phyloP scores from a whole-genome alignment of 306 rosid species.

The Nissolia schottii region DNA sequence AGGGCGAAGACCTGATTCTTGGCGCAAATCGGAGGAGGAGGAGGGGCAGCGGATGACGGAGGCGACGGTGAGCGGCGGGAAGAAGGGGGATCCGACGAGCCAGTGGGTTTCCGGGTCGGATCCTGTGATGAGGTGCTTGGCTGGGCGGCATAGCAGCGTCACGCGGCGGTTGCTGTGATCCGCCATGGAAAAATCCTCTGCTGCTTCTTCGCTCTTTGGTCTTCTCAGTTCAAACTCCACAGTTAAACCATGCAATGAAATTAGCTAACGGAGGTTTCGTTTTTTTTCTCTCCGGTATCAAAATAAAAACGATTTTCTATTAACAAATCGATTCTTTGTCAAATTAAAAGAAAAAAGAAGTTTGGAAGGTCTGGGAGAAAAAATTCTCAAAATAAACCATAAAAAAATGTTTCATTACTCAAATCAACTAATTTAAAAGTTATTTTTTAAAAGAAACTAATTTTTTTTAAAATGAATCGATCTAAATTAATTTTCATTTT shows the following conservation, averaged over 20 bases:
- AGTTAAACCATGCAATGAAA: neutral
- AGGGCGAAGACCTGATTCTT: slow-evolving; percentile 60
- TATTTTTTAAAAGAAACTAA: too few species aligned
- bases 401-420: too few species aligned
- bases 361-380: too few species aligned
- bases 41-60: slow-evolving; percentile 54
- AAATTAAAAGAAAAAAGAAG: too few species aligned
- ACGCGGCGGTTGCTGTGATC: slow-evolving; percentile 25
- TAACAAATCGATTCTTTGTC: too few species aligned
- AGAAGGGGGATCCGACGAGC: slow-evolving; percentile 84
- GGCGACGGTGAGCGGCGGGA: slow-evolving; percentile 65
- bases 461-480: too few species aligned
- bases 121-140: slow-evolving; percentile 40
- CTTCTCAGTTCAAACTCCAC: neutral
- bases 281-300: neutral
- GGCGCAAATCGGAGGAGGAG: slow-evolving; percentile 43
- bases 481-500: too few species aligned
- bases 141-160: slow-evolving; percentile 45
- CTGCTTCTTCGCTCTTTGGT: neutral
- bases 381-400: too few species aligned
- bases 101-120: slow-evolving; percentile 54
- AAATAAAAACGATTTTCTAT: too few species aligned
- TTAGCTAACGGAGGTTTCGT: neutral
- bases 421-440: too few species aligned
- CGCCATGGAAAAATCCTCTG: slow-evolving; percentile 9